phyloP scores from a whole-genome alignment of 805 yeast species.

The Tetrapisispora pingtungensis region DNA sequence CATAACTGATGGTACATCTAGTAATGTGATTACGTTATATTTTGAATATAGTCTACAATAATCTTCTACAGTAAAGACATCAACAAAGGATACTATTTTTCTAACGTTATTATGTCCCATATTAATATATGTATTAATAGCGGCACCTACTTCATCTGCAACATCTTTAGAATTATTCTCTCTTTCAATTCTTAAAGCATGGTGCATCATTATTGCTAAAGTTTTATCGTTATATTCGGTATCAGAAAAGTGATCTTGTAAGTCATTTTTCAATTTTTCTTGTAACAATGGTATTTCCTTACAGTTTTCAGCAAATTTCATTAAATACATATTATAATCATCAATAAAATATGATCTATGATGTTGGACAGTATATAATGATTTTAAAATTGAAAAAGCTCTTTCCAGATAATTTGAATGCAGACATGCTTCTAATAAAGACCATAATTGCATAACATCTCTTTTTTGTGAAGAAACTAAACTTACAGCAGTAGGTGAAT shows the following conservation, averaged over 20 bases:
- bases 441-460: slow-evolving; percentile 60
- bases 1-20: slow-evolving; percentile 20
- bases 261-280: slow-evolving; percentile 30
- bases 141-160: not conserved
- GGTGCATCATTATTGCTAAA: slow-evolving; percentile 47
- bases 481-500: slow-evolving; percentile 14
- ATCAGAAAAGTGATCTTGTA: slow-evolving; percentile 31
- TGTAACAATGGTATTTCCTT: slow-evolving; percentile 34
- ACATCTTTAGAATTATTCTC: not conserved
- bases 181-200: slow-evolving; percentile 25
- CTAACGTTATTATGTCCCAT: slow-evolving; percentile 13
- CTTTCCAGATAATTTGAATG: slow-evolving; percentile 55
- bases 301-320: slow-evolving; percentile 8
- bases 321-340: slow-evolving; percentile 58
- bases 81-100: slow-evolving; percentile 18
- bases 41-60: slow-evolving; percentile 31
- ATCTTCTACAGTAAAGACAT: slow-evolving; percentile 23
- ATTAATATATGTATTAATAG: slow-evolving; percentile 13
- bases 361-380: slow-evolving; percentile 43
- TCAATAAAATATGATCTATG: slow-evolving; percentile 43
- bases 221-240: slow-evolving; percentile 45
- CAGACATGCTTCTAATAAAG: slow-evolving; percentile 69
- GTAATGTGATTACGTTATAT: slow-evolving; percentile 25
- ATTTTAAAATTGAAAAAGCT: slow-evolving; percentile 57
- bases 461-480: slow-evolving; percentile 28